These are phyloP conservation scores for Fistulina hepatica DNA, from an alignment of 1,284 basidiomycete genomes.

Conservation along the genomic window DNA sequence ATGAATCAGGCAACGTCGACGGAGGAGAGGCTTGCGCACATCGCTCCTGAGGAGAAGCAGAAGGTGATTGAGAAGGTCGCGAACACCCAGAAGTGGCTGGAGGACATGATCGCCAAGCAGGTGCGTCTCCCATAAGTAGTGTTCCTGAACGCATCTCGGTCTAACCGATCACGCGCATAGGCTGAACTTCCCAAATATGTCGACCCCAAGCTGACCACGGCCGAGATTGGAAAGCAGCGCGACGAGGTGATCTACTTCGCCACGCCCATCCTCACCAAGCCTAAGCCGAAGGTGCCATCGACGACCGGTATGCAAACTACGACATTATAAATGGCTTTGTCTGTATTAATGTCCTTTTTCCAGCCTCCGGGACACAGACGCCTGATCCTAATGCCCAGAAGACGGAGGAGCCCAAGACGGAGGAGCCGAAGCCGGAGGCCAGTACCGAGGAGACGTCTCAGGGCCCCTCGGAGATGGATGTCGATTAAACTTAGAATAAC, in stretches of 20 bases:
- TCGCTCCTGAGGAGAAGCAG: slow-evolving; percentile 80
- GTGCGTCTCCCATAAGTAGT: no score
- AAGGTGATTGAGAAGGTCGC: slow-evolving; percentile 72
- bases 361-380: slow-evolving; percentile 41
- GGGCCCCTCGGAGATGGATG: slow-evolving; percentile 68
- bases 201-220: slow-evolving; percentile 70
- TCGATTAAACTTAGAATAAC: slow-evolving; percentile 62
- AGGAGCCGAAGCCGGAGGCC: slow-evolving; percentile 44
- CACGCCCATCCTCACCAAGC: slow-evolving; percentile 74
- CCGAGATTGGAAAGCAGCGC: slow-evolving; percentile 77
- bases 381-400: slow-evolving; percentile 38
- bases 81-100: slow-evolving; percentile 85
- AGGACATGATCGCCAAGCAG: slow-evolving; percentile 80
- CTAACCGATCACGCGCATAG: no score
- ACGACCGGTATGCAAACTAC: slow-evolving; percentile 33
- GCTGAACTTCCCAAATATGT: slow-evolving; percentile 78
- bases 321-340: no score
- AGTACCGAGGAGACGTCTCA: slow-evolving; percentile 30
- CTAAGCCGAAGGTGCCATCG: slow-evolving; percentile 73
- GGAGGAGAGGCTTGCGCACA: slow-evolving; percentile 82
- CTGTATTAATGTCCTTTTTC: no score
- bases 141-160: no score
- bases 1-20: slow-evolving; percentile 67
- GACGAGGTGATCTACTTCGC: slow-evolving; percentile 84
- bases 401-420: slow-evolving; percentile 37